A percentile compares a stretch with the other conserved stretches of the same genome.
These are phyloP conservation scores for Spathaspora sp. DNA, from an alignment of 1,139 yeast genomes.

Conservation along the genomic window DNA sequence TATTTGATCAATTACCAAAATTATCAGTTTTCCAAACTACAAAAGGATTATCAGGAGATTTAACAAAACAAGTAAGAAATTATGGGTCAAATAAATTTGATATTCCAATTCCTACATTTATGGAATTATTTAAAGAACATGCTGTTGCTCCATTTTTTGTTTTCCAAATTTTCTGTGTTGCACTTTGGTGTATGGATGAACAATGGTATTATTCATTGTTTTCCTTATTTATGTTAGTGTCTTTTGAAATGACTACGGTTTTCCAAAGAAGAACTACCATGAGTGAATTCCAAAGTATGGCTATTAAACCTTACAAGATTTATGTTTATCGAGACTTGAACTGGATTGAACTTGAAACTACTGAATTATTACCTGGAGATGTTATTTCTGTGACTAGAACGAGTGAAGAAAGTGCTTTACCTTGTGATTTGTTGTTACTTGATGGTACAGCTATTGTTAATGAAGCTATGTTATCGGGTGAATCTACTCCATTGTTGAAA, in stretches of 20 bases:
- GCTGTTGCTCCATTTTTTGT: constrained; percentile 98
- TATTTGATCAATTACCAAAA: constrained; percentile 63
- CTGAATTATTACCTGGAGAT: constrained; percentile 88
- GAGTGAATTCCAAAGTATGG: constrained; percentile 96
- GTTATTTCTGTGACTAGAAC: constrained; percentile 86
- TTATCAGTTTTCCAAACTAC: constrained; percentile 59
- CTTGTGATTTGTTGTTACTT: constrained; percentile 88
- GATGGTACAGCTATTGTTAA: constrained; percentile 92
- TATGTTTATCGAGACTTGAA: constrained; percentile 66
- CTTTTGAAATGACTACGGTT: constrained; percentile 93
- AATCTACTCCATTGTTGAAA: constrained; percentile 92
- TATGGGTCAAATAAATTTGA: constrained; percentile 89
- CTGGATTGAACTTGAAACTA: constrained; percentile 74
- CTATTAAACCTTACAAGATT: constrained; percentile 85
- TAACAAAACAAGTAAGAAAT: constrained; percentile 54
- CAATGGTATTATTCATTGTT: constrained; percentile 95
- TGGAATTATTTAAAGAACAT: constrained; percentile 91
- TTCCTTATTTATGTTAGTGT: constrained; percentile 85
- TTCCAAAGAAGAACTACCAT: constrained; percentile 93
- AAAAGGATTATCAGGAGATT: constrained; percentile 63
- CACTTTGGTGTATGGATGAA: constrained; percentile 95
- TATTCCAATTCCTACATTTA: constrained; percentile 90
- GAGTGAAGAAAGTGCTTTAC: constrained; percentile 86
- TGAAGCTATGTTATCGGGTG: constrained; percentile 98
- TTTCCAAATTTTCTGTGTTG: constrained; percentile 93